phyloP scores from a whole-genome alignment of 2,329 filamentous ascomycete genomes.

The Neonectria coccinea region DNA sequence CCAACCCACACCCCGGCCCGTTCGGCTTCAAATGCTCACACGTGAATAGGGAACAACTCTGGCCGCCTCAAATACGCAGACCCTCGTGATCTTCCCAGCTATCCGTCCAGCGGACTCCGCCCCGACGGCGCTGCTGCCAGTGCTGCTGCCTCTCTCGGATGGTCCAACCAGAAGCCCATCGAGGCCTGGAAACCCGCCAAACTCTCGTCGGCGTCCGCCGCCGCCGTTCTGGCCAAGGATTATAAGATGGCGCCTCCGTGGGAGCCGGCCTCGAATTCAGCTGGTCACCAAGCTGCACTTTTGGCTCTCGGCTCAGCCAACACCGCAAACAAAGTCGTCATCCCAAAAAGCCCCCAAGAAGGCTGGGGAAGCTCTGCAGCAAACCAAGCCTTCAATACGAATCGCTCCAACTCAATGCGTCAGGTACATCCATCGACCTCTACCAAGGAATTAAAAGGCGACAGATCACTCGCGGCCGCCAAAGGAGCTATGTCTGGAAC shows the following conservation, averaged over 20 bases:
- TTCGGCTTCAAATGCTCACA: slow-evolving; percentile 27
- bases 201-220: slow-evolving; percentile 62
- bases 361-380: slow-evolving; percentile 77
- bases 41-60: slow-evolving; percentile 45
- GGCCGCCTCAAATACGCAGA: slow-evolving; percentile 76
- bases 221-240: slow-evolving; percentile 57
- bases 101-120: slow-evolving; percentile 73
- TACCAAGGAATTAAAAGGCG: slow-evolving; percentile 62
- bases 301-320: slow-evolving; percentile 64
- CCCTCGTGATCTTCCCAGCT: slow-evolving; percentile 79
- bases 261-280: slow-evolving; percentile 72
- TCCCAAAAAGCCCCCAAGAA: slow-evolving; percentile 43
- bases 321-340: slow-evolving; percentile 44
- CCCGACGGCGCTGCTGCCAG: slow-evolving; percentile 72
- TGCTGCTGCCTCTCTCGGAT: slow-evolving; percentile 80
- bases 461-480: slow-evolving; percentile 79
- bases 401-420: slow-evolving; percentile 46
- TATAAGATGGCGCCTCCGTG: slow-evolving; percentile 63
- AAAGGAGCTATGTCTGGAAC: slow-evolving; percentile 77
- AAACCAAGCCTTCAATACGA: slow-evolving; percentile 68
- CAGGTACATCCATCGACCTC: slow-evolving; percentile 34
- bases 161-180: slow-evolving; percentile 74
- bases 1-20: slow-evolving; percentile 19
- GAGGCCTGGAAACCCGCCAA: slow-evolving; percentile 75
- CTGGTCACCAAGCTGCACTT: slow-evolving; percentile 80